Evolutionary conservation across 148 eudicot genomes (phyloP), one percentile per base, ranked within the genome.

Genomic region (Simmondsia chinensis): DNA sequence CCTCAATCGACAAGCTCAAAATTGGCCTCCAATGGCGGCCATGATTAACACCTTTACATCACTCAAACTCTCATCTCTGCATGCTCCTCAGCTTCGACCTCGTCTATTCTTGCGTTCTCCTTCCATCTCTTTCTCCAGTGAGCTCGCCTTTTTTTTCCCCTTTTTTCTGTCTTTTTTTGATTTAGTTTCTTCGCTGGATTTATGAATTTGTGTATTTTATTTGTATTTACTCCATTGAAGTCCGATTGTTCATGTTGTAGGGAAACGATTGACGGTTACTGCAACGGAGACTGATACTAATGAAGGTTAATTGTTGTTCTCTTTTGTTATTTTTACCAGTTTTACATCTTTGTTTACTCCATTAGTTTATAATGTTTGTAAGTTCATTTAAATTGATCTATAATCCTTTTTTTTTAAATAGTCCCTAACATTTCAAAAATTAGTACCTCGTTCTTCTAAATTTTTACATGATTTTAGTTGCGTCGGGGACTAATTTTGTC

Each of bases 281-380:
- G 95, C 95, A 32, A 59, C 91, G 7, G 97, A 85, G 54, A 81
- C 79, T 38, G 95, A 81, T 46, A 66, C 82, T 13, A 60, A 85
- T 39, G 74, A 89, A 71, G 85, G 87, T n/a, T 20, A 4, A 12
- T 28, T 29, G 35, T 9, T 31, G 21, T 45, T 16, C 9, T 2
- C 10, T 27, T 41, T 43, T 54, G n/a, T 28, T 12, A 20, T 18
- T 46, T 33, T 21, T 41, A 25, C 50, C n/a, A 0, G 1, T 20
- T 24, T 21, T 4, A 18, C 4, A 0, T 22, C 23, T 38, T 15
- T 37, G 12, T 24, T 2, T 4, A 23, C 7, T 18, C 2, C 3
- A 7, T 20, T 29, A 9, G 17, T 38, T 11, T 43, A 1, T 18
- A 20, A 1, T 16, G 15, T 12, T 6, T 12, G 24, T 8, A 2